Conservation (phyloP, 2,329 filamentous ascomycete species). For the Penicillium sp. region DNA sequence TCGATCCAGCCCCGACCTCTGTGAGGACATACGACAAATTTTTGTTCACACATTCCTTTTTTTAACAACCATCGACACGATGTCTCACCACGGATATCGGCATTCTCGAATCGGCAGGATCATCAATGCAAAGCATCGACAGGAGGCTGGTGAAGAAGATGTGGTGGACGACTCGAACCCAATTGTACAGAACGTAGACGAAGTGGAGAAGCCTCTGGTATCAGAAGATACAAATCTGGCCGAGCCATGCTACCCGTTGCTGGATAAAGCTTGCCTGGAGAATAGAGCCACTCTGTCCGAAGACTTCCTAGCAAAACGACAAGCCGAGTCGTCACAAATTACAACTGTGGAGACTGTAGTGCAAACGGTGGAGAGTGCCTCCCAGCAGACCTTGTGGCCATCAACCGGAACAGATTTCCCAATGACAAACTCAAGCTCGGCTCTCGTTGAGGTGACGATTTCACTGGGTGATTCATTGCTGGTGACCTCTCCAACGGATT, state of each 20-base stretch:
- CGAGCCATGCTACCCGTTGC: slow-evolving; percentile 11
- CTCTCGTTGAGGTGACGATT: slow-evolving; percentile 10
- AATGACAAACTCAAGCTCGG: slow-evolving; percentile 15
- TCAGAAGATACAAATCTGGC: slow-evolving; percentile 4
- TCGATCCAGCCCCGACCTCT: slow-evolving; percentile 19
- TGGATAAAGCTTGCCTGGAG: slow-evolving; percentile 8
- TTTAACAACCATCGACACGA: slow-evolving; percentile 8
- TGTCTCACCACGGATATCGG: slow-evolving; percentile 23
- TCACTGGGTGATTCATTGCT: slow-evolving; percentile 1
- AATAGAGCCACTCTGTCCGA: neutral
- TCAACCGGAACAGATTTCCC: slow-evolving; percentile 12
- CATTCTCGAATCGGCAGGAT: slow-evolving; percentile 19
- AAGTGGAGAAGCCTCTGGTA: neutral
- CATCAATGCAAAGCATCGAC: slow-evolving; percentile 15
- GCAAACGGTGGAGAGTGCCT: slow-evolving; percentile 19
- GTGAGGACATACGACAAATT: slow-evolving; percentile 11
- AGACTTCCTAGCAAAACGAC: slow-evolving; percentile 12
- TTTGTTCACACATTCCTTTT: neutral
- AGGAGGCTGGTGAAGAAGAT: slow-evolving; percentile 4
- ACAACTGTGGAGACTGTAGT: slow-evolving; percentile 16
- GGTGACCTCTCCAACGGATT: slow-evolving; percentile 4
- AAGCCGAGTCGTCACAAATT: slow-evolving; percentile 4
- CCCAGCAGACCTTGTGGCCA: slow-evolving; percentile 17
- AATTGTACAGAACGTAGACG: neutral
- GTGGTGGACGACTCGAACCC: neutral